phyloP scores from a whole-genome alignment of 2,329 filamentous ascomycete species.

The Didymella segeticola region DNA sequence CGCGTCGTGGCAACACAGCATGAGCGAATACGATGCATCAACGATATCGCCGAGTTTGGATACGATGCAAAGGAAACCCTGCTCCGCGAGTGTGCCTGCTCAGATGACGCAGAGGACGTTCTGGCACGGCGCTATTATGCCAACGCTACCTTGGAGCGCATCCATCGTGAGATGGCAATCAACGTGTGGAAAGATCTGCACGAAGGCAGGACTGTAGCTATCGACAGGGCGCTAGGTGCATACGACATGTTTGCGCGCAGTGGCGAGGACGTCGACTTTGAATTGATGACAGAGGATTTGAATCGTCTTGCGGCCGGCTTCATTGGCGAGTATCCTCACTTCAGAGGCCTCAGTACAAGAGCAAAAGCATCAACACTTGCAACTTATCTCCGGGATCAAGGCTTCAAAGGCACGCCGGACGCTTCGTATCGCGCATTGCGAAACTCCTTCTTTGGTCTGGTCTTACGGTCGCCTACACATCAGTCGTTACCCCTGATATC shows the following conservation, averaged over 20 bases:
- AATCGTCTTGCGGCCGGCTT: constrained; percentile 69
- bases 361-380: constrained; percentile 72
- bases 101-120: constrained; percentile 71
- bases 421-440: constrained; percentile 79
- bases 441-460: constrained; percentile 88
- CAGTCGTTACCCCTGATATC: constrained; percentile 87
- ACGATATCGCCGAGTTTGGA: constrained; percentile 73
- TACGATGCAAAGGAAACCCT: constrained; percentile 91
- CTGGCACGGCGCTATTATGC: constrained; percentile 81
- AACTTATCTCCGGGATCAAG: constrained; percentile 70
- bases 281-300: constrained; percentile 67
- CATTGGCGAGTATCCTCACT: constrained; percentile 57
- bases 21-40: constrained; percentile 72
- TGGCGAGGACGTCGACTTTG: constrained; percentile 73
- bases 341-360: constrained; percentile 66
- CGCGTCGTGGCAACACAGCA: constrained; percentile 74
- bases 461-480: constrained; percentile 73
- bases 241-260: constrained; percentile 91
- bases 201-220: constrained; percentile 59
- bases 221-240: constrained; percentile 79
- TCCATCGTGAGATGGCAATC: constrained; percentile 82
- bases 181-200: constrained; percentile 73
- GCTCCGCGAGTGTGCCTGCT: constrained; percentile 66
- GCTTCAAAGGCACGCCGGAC: constrained; percentile 74
- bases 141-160: constrained; percentile 74